phyloP scores from a whole-genome alignment of 2,329 filamentous ascomycete genomes.

The Coniella vitis region DNA sequence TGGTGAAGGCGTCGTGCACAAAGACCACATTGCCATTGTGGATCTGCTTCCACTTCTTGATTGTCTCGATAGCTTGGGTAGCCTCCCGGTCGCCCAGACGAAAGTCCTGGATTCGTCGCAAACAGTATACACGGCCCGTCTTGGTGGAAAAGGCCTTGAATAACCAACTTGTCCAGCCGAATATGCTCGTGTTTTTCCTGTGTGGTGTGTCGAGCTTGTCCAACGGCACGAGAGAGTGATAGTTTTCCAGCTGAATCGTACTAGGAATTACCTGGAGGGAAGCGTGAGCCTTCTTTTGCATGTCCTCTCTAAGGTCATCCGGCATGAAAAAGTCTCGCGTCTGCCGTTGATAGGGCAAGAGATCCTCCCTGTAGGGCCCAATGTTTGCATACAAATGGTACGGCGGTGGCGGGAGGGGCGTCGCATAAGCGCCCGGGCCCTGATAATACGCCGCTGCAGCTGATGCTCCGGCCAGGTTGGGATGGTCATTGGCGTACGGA shows the following conservation, averaged over 20 bases:
- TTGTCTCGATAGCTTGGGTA: slow-evolving; percentile 77
- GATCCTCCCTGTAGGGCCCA: slow-evolving; percentile 72
- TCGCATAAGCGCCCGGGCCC: slow-evolving; percentile 43
- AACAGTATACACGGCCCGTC: slow-evolving; percentile 80
- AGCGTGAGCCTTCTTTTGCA: slow-evolving; percentile 83
- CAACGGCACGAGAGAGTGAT: slow-evolving; percentile 85
- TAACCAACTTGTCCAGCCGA: slow-evolving; percentile 87
- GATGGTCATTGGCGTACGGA: slow-evolving; percentile 71
- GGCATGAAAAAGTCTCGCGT: slow-evolving; percentile 89
- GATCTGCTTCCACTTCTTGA: slow-evolving; percentile 85
- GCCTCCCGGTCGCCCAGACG: slow-evolving; percentile 60
- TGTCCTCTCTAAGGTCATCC: slow-evolving; percentile 77
- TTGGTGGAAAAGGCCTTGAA: slow-evolving; percentile 91
- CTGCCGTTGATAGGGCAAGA: slow-evolving; percentile 77
- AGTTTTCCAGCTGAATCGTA: slow-evolving; percentile 71
- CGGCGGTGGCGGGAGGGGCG: slow-evolving; percentile 61
- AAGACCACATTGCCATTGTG: slow-evolving; percentile 76
- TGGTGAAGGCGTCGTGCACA: slow-evolving; percentile 89
- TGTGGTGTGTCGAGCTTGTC: slow-evolving; percentile 57
- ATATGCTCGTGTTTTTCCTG: slow-evolving; percentile 69
- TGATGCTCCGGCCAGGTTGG: slow-evolving; percentile 42
- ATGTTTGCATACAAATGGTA: slow-evolving; percentile 91
- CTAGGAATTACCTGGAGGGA: slow-evolving; percentile 78
- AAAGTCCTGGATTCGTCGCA: slow-evolving; percentile 83
- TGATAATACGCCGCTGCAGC: slow-evolving; percentile 59